Base-by-base conservation (phyloP, 331 rosid genomes). In the Arachis monticola region DNA sequence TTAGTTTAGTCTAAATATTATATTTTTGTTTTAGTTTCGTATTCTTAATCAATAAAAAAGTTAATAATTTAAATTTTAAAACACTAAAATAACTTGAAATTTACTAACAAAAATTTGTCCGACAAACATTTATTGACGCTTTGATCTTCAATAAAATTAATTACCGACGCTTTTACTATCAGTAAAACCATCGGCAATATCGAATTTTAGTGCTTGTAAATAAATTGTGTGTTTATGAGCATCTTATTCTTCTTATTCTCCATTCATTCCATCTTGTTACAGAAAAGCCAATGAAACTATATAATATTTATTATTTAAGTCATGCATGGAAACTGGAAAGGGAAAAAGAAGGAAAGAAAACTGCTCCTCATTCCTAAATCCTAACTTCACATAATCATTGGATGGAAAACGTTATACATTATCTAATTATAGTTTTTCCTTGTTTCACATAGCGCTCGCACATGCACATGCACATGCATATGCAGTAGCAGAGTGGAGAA, bases 381-480 rank as follows among this genome's bases (percentile, higher is more conserved):
- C 53, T 38, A 61, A 55, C 75, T 53, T 70, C 35, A 30, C 42
- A 41, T 69, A 35, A 9, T 45, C 56, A 51, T 2, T 22, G 4
- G 12, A 35, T 10, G 7, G 27, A 14, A 55, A 52, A 0, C 10
- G 7, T 55, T 56, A 8, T 56, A 35, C 40, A 55, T 42, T 56
- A 56, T 17, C 14, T 5, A 70, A 55, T 48, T 57, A 41, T 10
- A 32, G 5, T 48, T 12, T 32, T 38, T 22, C 27, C 27, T 22
- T 22, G 27, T 22, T 22, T 22, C 27, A 22, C 27, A 22, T 22
- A 22, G 27, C 27, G 27, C 27, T 22, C 27, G 27, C 27, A 4
- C 27, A 45, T 10, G 3, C 42, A 75, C 53, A 50, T 35, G 80
- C 80, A 76, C 45, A 47, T 6, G 68, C 62, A 58, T 62, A 52